A percentile compares a stretch with the other conserved stretches of the same genome.
Evolutionary conservation across 2,329 filamentous ascomycete genomes (phyloP).

Genomic region (Penicillium polonicum): DNA sequence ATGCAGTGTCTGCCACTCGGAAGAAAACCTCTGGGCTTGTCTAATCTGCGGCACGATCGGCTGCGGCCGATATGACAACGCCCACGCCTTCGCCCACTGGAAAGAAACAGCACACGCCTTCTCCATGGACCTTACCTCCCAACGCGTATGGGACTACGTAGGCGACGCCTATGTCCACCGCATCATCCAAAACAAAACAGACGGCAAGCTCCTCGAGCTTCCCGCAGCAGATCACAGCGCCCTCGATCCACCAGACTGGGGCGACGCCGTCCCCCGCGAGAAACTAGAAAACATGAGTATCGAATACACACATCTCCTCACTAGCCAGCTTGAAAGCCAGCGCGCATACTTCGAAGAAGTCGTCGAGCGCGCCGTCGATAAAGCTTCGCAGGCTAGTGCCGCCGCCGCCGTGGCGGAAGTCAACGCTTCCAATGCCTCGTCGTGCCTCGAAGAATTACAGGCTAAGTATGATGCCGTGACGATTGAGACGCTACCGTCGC

Average conservation of each 20-base stretch:
- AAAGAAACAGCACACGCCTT: constrained; percentile 87
- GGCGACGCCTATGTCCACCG: constrained; percentile 95
- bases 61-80: constrained; percentile 90
- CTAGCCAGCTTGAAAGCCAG: constrained; percentile 88
- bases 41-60: constrained; percentile 90
- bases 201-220: constrained; percentile 90
- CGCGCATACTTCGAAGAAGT: constrained; percentile 92
- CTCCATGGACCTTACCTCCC: constrained; percentile 85
- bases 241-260: constrained; percentile 44
- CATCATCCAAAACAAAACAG: constrained; percentile 88
- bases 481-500: constrained; percentile 58
- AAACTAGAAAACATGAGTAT: constrained; percentile 77
- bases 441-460: constrained; percentile 57
- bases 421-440: constrained; percentile 62
- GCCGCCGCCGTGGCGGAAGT: constrained; percentile 55
- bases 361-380: constrained; percentile 83
- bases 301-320: constrained; percentile 92
- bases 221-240: constrained; percentile 56
- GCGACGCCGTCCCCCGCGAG: constrained; percentile 52
- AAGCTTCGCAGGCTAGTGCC: constrained; percentile 71
- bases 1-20: constrained; percentile 76
- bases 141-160: constrained; percentile 97
- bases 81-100: constrained; percentile 91
- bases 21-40: constrained; percentile 89
- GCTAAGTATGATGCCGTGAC: constrained; percentile 54